Conservation (phyloP, 2,329 filamentous ascomycete species). For the Shiraia sp. region DNA sequence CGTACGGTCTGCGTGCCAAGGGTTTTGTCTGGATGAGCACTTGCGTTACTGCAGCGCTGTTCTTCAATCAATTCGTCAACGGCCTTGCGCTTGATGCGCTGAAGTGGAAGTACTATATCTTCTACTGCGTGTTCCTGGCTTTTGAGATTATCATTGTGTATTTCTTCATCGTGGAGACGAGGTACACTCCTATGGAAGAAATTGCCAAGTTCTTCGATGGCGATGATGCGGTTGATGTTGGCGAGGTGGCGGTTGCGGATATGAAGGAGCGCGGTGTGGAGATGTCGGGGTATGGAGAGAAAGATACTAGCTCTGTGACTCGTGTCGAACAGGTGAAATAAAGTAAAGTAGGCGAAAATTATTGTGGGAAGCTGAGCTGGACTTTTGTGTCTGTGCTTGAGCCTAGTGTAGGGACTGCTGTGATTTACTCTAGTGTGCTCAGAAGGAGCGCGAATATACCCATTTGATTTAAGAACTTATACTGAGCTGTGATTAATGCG, state of each 20-base stretch:
- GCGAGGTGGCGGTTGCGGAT: slow-evolving; percentile 13
- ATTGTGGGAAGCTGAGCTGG: no score
- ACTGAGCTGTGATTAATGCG: no score
- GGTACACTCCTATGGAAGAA: slow-evolving; percentile 16
- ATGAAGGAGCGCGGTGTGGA: slow-evolving; percentile 14
- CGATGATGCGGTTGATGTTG: slow-evolving; percentile 15
- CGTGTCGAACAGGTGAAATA: background rate
- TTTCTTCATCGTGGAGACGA: slow-evolving; percentile 22
- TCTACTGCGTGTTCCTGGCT: slow-evolving; percentile 22
- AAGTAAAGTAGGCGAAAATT: no score
- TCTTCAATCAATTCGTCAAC: slow-evolving; percentile 19
- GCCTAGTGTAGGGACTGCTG: no score
- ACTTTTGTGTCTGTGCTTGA: no score
- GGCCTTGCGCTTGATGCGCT: slow-evolving; percentile 22
- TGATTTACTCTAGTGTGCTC: no score
- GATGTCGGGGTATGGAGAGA: background rate
- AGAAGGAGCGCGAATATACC: no score
- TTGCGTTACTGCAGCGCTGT: slow-evolving; percentile 11
- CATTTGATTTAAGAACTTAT: no score
- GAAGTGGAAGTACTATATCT: slow-evolving; percentile 23
- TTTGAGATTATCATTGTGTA: slow-evolving; percentile 13
- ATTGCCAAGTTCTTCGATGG: slow-evolving; percentile 21
- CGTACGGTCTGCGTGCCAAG: slow-evolving; percentile 29
- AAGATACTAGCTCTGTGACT: background rate
- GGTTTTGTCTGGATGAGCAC: slow-evolving; percentile 11